Percentiles rank a stretch among this genome's conserved stretches.
Conservation (phyloP, 805 yeast species). For the Barnettozyma californica region DNA sequence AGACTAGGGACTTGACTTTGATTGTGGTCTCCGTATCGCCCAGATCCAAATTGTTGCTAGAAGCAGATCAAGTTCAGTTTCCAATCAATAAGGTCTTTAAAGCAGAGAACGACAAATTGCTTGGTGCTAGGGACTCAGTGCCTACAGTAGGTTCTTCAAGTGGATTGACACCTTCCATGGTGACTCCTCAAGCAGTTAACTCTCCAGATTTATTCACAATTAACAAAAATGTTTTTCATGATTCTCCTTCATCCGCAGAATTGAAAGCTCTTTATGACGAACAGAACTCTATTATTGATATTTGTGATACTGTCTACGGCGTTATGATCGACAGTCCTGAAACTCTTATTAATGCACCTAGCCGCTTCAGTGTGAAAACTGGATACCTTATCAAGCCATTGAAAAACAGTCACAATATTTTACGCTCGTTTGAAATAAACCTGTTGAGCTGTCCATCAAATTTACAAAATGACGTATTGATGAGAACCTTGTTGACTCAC, state of each 20-base stretch:
- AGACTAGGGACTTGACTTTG: constrained; percentile 48
- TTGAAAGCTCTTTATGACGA: constrained; percentile 5
- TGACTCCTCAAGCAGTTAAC: constrained; percentile 24
- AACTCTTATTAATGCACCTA: constrained; percentile 66
- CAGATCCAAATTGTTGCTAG: constrained; percentile 42
- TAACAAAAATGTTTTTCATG: constrained; percentile 11
- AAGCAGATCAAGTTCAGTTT: constrained; percentile 28
- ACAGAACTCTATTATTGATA: constrained; percentile 35
- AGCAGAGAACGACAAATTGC: constrained; percentile 10
- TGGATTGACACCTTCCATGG: constrained; percentile 24
- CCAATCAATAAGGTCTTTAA: constrained; percentile 31
- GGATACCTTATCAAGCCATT: constrained; percentile 55
- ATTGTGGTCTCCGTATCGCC: constrained; percentile 67
- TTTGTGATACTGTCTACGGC: constrained; percentile 49
- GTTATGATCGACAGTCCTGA: constrained; percentile 53
- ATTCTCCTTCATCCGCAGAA: constrained; percentile 15
- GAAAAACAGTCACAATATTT: constrained; percentile 21
- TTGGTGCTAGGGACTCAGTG: constrained; percentile 12
- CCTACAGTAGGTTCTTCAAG: constrained; percentile 26
- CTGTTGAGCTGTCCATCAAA: constrained; percentile 70
- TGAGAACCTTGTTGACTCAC: constrained; percentile 53
- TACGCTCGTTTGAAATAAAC: constrained; percentile 53
- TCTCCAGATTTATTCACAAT: constrained; percentile 25
- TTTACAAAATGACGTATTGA: constrained; percentile 47
- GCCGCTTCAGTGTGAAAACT: constrained; percentile 62